Conservation (phyloP, 2,329 filamentous ascomycete genomes). For the Trichoderma hamatum region DNA sequence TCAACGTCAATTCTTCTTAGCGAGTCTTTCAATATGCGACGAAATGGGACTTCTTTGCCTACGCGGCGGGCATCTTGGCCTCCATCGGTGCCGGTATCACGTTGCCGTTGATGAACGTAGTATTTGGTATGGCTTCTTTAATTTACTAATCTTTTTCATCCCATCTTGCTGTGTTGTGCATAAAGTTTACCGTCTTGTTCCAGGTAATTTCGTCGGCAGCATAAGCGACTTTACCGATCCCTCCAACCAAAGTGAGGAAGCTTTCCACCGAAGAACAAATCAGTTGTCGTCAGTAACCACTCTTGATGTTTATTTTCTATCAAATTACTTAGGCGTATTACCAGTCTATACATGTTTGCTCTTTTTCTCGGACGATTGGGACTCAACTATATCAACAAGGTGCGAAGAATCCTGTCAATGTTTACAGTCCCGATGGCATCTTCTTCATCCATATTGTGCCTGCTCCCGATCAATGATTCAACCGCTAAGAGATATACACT, state of each 20-base stretch:
- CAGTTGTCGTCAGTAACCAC: constrained; percentile 46
- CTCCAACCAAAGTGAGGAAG: constrained; percentile 39
- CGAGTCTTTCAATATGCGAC: constrained; percentile 58
- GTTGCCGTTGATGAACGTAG: constrained; percentile 61
- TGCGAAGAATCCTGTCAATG: constrained; percentile 29
- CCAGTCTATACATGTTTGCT: constrained; percentile 68
- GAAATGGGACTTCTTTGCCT: constrained; percentile 54
- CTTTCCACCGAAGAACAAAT: constrained; percentile 50
- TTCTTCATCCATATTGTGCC: background rate
- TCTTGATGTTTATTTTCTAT: background rate
- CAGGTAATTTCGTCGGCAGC: constrained; percentile 50
- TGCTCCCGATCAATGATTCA: background rate
- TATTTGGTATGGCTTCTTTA: constrained; percentile 50
- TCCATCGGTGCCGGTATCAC: constrained; percentile 58
- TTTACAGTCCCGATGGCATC: background rate
- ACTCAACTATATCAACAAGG: constrained; percentile 64
- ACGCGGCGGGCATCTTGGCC: constrained; percentile 51
- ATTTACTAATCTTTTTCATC: background rate
- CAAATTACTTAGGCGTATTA: background rate
- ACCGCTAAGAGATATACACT: background rate
- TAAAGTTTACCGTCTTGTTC: constrained; percentile 3
- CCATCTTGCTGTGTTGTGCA: background rate
- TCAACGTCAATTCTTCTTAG: constrained; percentile 32
- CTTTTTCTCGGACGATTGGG: constrained; percentile 69
- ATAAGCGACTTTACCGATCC: constrained; percentile 46